A percentile compares a stretch with the other conserved stretches of the same genome.
Evolutionary conservation across 1,284 basidiomycete species (phyloP).

Genomic region (Cryptococcus neoformans): DNA sequence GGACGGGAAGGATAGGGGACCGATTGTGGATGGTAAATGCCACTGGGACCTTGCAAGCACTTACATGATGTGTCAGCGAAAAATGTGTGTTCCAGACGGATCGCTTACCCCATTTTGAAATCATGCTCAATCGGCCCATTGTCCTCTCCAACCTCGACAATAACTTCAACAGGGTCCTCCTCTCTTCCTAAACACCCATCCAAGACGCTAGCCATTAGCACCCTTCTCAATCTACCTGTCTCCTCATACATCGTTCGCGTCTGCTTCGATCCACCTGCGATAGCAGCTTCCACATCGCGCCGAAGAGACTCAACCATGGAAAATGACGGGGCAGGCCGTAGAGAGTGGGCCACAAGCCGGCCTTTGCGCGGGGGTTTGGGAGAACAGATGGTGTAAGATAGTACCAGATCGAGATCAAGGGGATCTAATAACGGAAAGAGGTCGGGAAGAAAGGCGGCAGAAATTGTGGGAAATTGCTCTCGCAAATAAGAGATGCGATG

Average conservation of each 20-base stretch:
- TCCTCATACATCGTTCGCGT: conserved; percentile 83
- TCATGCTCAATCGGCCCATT: conserved; percentile 56
- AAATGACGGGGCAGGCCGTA: conserved; percentile 65
- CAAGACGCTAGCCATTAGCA: conserved; percentile 64
- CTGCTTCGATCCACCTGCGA: conserved; percentile 59
- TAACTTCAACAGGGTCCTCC: conserved; percentile 62
- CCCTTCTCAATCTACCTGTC: conserved; percentile 67
- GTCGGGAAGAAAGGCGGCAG: conserved; percentile 53
- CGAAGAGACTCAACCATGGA: conserved; percentile 57
- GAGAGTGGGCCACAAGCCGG: conserved; percentile 58
- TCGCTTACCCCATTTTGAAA: conserved; percentile 63
- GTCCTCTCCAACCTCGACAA: conserved; percentile 38
- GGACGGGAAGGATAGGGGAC: conserved; percentile 30
- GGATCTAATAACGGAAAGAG: conserved; percentile 81
- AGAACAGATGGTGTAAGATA: conserved; percentile 66
- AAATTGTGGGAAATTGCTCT: conserved; percentile 62
- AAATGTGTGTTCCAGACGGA: neutral
- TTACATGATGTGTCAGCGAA: conserved; percentile 34
- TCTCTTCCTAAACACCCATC: conserved; percentile 72
- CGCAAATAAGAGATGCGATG: conserved; percentile 43
- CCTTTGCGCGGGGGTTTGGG: conserved; percentile 55
- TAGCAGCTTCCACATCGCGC: conserved; percentile 58
- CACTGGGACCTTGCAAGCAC: conserved; percentile 59
- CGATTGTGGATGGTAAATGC: conserved; percentile 62
- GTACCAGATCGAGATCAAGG: conserved; percentile 62